phyloP scores from a whole-genome alignment of 2,329 filamentous ascomycete species.

The Leptographium flavum region DNA sequence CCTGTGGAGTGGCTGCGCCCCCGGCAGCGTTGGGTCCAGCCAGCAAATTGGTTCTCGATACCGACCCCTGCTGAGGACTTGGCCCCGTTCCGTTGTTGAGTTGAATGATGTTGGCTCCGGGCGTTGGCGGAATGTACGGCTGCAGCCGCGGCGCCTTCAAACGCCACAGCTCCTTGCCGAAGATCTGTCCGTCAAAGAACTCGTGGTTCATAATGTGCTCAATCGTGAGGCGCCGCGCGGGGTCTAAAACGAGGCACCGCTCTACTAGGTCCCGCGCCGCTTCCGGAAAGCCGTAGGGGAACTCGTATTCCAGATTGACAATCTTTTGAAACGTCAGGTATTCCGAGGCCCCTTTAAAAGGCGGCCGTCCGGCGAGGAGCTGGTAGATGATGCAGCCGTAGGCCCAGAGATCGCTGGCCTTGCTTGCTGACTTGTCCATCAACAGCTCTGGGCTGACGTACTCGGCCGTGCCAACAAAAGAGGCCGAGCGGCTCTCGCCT shows the following conservation, averaged over 20 bases:
- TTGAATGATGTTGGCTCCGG: slow-evolving; percentile 62
- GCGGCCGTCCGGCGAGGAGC: slow-evolving; percentile 83
- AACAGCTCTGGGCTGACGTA: slow-evolving; percentile 97
- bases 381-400: slow-evolving; percentile 98
- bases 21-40: neutral
- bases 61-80: slow-evolving; percentile 16
- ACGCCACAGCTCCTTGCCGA: slow-evolving; percentile 78
- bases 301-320: slow-evolving; percentile 84
- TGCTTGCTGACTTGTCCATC: slow-evolving; percentile 92
- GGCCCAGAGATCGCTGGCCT: slow-evolving; percentile 94
- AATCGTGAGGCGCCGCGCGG: slow-evolving; percentile 67
- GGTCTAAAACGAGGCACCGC: slow-evolving; percentile 78
- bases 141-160: slow-evolving; percentile 78
- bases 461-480: slow-evolving; percentile 94
- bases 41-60: slow-evolving; percentile 13
- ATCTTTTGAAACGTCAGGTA: slow-evolving; percentile 99
- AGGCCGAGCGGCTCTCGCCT: slow-evolving; percentile 67
- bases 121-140: slow-evolving; percentile 62
- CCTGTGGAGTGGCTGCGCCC: neutral
- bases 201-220: slow-evolving; percentile 95
- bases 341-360: slow-evolving; percentile 91
- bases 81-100: slow-evolving; percentile 43
- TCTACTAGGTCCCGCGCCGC: slow-evolving; percentile 83
- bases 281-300: slow-evolving; percentile 74
- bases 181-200: slow-evolving; percentile 80